Evolutionary conservation across 2,329 filamentous ascomycete species (phyloP), one percentile per base, ranked within the genome.

Genomic region (Fusarium hostae): DNA sequence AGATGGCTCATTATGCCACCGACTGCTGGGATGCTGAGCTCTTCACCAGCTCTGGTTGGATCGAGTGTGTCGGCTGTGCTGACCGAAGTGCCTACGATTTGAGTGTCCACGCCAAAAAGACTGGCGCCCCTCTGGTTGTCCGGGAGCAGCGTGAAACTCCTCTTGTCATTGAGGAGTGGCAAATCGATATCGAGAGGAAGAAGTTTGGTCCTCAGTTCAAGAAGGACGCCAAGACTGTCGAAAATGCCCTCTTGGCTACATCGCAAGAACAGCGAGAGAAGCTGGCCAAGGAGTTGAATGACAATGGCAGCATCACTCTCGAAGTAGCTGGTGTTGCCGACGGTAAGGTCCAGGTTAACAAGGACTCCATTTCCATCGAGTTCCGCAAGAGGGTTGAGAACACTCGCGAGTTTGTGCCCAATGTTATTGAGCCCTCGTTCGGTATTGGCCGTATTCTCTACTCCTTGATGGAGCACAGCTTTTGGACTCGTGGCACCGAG

Each of bases 11-110:
- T 83, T 99, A 99, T 80, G 96, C 96, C 50, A 89, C 91, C 61
- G 96, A 99, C 85, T 99, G 96, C 85, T 98, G 96, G 96, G 96
- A 99, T 82, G 95, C 94, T 18, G 96, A 99, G 82, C 86, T 99
- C 60, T 86, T 92, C 70, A 98, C 94, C 63, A 95, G 92, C 68
- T 95, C 95, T 78, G 96, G 96, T 80, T 99, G 96, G 96, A 93
- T 98, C 71, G 96, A 99, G 86, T 98, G 95, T 81, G 95, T 98
- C 78, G 96, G 96, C 70, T 98, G 96, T 82, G 96, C 96, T 68
- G 95, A 98, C 81, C 90, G 96, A 77, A 97, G 93, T 80, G 96
- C 96, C 24, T 99, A 97, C 81, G 96, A 99, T 82, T 82, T 98
- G 80, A 92, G 90, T 39, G 95, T 98, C 13, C 96, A 98, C 83